Evolutionary conservation across 1,284 basidiomycete species (phyloP).

Genomic region (Microstroma glucosiphilum): DNA sequence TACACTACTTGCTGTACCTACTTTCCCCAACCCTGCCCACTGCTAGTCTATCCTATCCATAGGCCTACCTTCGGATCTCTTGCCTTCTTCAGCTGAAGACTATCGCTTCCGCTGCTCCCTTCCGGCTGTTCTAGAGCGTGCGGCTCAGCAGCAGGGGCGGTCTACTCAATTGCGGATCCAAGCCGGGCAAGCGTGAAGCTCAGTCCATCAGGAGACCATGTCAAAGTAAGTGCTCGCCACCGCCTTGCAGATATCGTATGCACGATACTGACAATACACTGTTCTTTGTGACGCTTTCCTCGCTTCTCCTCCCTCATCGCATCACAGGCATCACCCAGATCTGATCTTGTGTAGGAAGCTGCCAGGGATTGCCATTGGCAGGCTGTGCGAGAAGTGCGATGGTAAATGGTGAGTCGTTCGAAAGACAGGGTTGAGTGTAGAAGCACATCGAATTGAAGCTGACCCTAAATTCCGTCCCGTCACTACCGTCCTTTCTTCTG

Average conservation of each 20-base stretch:
- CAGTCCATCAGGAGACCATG: neutral
- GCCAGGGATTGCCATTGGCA: conserved; percentile 87
- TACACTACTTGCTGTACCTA: too few relatives aligned
- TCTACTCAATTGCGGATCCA: too few relatives aligned
- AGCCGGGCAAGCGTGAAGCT: too few relatives aligned
- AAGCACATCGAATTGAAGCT: neutral
- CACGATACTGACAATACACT: neutral
- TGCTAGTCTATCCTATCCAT: too few relatives aligned
- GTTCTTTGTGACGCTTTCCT: neutral
- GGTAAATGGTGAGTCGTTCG: conserved; percentile 80
- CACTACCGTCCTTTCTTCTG: neutral
- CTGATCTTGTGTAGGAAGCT: conserved; percentile 94
- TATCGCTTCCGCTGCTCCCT: too few relatives aligned
- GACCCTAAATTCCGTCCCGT: neutral
- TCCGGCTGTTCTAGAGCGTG: too few relatives aligned
- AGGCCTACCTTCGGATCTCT: too few relatives aligned
- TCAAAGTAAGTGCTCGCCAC: conserved; percentile 1
- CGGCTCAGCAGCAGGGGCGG: too few relatives aligned
- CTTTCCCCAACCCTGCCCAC: too few relatives aligned
- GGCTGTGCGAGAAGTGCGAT: conserved; percentile 97
- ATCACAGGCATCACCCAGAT: conserved; percentile 59
- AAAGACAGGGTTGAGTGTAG: neutral
- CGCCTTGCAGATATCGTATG: too few relatives aligned
- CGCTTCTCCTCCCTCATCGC: neutral
- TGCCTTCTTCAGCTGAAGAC: too few relatives aligned